These are phyloP conservation scores for Rhynchospora breviuscula DNA, from an alignment of 176 grass and related monocot species.

Conservation along the genomic window DNA sequence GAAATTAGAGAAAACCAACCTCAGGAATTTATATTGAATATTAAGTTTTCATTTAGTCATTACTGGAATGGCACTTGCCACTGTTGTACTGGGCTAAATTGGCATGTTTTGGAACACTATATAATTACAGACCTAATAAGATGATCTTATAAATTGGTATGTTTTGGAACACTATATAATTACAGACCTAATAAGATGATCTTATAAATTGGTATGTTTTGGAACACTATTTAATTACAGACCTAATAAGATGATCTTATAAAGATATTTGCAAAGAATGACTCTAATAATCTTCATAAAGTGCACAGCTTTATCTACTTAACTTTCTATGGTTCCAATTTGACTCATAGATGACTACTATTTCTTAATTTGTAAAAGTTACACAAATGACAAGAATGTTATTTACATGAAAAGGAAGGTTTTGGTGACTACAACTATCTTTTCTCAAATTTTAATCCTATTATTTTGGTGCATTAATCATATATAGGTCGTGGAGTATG, in stretches of 20 bases:
- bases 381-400: not conserved
- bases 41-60: not conserved
- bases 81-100: not conserved
- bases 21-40: not conserved
- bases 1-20: not conserved
- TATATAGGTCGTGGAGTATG: constrained; percentile 89
- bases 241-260: not conserved
- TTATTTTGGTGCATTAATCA: constrained; percentile 18
- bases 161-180: not conserved
- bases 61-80: not conserved
- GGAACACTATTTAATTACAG: not conserved
- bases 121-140: too few species aligned
- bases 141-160: not conserved
- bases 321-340: not conserved
- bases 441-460: not conserved
- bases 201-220: not conserved
- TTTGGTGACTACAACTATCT: not conserved
- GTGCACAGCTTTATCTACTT: not conserved
- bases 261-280: not conserved
- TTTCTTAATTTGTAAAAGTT: not conserved
- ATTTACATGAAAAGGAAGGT: not conserved
- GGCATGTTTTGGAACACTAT: not conserved
- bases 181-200: too few species aligned
- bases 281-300: not conserved
- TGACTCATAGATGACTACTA: not conserved